Evolutionary conservation across 2,329 filamentous ascomycete genomes (phyloP).

Genomic region (Capronia americana): DNA sequence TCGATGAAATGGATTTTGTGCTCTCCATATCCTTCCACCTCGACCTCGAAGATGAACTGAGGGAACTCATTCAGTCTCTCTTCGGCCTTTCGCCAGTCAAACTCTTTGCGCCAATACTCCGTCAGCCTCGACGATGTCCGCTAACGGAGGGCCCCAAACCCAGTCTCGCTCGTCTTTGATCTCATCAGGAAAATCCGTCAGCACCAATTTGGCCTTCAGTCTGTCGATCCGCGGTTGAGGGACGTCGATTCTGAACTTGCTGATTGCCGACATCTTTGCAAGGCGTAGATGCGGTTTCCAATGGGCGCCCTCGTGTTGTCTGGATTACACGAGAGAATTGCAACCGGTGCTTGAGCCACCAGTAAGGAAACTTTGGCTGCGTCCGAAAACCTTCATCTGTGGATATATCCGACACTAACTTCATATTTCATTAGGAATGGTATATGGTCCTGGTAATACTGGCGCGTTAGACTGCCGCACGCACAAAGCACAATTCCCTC

Average conservation of each 20-base stretch:
- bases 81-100: slow-evolving; percentile 68
- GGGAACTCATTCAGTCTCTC: slow-evolving; percentile 63
- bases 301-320: too few relatives aligned
- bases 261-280: too few relatives aligned
- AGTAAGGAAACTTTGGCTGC: too few relatives aligned
- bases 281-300: too few relatives aligned
- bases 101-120: slow-evolving; percentile 49
- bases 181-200: slow-evolving; percentile 35
- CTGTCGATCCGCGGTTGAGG: slow-evolving; percentile 43
- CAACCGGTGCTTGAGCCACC: too few relatives aligned
- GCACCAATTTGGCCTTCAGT: slow-evolving; percentile 45
- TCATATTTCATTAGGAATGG: too few relatives aligned
- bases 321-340: too few relatives aligned
- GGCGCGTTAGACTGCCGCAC: too few relatives aligned
- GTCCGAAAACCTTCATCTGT: too few relatives aligned
- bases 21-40: slow-evolving; percentile 68
- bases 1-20: slow-evolving; percentile 55
- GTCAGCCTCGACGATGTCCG: slow-evolving; percentile 47
- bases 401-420: too few relatives aligned
- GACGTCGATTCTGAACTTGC: slow-evolving; percentile 45
- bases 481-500: too few relatives aligned
- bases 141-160: slow-evolving; percentile 46
- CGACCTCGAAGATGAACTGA: slow-evolving; percentile 57
- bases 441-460: too few relatives aligned
- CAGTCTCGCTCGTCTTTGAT: neutral